phyloP scores from a whole-genome alignment of 1,284 basidiomycete genomes.

The Chondrostereum purpureum region DNA sequence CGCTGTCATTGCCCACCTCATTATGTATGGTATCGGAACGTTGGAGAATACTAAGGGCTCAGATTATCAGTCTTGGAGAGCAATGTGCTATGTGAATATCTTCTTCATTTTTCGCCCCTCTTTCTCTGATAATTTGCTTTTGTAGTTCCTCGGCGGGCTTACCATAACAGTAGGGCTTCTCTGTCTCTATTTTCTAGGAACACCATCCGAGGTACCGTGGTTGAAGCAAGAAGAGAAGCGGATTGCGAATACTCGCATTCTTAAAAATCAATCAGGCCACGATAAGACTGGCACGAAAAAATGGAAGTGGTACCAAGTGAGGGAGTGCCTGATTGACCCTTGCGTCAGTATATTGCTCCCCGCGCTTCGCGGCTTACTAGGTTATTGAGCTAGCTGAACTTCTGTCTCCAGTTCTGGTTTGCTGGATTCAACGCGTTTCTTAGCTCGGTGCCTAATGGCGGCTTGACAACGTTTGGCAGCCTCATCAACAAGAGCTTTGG shows the following conservation, averaged over 20 bases:
- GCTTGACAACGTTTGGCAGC: constrained; percentile 15
- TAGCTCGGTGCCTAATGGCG: constrained; percentile 15
- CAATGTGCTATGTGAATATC: constrained; percentile 10
- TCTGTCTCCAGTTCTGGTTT: constrained; percentile 8
- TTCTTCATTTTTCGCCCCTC: neutral
- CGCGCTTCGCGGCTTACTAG: too few relatives aligned
- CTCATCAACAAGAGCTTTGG: constrained; percentile 13
- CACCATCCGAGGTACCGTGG: constrained; percentile 16
- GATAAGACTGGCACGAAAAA: constrained; percentile 13
- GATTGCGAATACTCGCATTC: constrained; percentile 14
- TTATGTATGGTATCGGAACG: constrained; percentile 13
- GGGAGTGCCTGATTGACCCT: constrained; percentile 13
- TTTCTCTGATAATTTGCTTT: neutral
- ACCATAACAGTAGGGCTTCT: constrained; percentile 13
- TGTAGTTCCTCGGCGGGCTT: constrained; percentile 17
- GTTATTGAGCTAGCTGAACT: too few relatives aligned
- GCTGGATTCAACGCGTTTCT: constrained; percentile 12
- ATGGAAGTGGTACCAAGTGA: constrained; percentile 16
- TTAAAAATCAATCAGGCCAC: constrained; percentile 12
- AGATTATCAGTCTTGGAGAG: constrained; percentile 10
- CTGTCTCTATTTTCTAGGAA: constrained; percentile 14
- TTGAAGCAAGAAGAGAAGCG: constrained; percentile 13
- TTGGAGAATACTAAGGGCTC: constrained; percentile 1
- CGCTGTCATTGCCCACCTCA: constrained; percentile 5
- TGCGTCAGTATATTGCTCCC: constrained; percentile 3